A percentile compares a stretch with the other conserved stretches of the same genome.
Conservation (phyloP, 2,329 filamentous ascomycete genomes). For the Pleurostoma richardsiae region DNA sequence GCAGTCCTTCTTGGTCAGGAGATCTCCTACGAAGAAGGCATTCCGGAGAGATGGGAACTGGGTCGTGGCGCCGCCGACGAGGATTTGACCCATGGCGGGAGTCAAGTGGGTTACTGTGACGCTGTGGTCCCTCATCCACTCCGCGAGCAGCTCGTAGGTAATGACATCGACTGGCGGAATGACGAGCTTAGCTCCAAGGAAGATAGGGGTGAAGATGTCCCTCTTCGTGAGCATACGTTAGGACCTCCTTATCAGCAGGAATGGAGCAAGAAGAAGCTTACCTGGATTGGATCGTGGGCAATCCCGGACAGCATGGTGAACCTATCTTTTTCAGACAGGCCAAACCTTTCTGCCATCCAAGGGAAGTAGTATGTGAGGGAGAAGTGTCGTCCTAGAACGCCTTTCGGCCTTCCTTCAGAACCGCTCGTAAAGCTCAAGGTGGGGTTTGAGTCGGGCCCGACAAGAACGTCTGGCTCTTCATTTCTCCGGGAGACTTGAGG, state of each 20-base stretch:
- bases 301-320: slow-evolving; percentile 87
- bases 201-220: slow-evolving; percentile 8
- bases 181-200: slow-evolving; percentile 5
- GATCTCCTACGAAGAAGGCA: slow-evolving; percentile 88
- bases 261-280: no score
- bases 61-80: slow-evolving; percentile 77
- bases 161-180: slow-evolving; percentile 46
- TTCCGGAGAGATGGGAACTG: slow-evolving; percentile 71
- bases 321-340: slow-evolving; percentile 27
- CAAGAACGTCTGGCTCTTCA: slow-evolving; percentile 60
- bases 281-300: slow-evolving; percentile 61
- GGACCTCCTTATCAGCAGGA: no score
- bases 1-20: slow-evolving; percentile 82
- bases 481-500: slow-evolving; percentile 58
- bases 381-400: slow-evolving; percentile 83
- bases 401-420: slow-evolving; percentile 33
- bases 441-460: slow-evolving; percentile 80
- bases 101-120: slow-evolving; percentile 85
- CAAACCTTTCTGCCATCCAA: slow-evolving; percentile 88
- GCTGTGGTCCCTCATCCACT: slow-evolving; percentile 77
- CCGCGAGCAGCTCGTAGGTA: slow-evolving; percentile 75
- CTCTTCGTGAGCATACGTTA: slow-evolving; percentile 1
- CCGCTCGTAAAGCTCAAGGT: slow-evolving; percentile 74
- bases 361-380: slow-evolving; percentile 80
- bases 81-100: slow-evolving; percentile 92